Percentiles rank a stretch among this genome's conserved stretches.
phyloP scores from a whole-genome alignment of 805 yeast genomes.

The Yarrowia phangngaensis region DNA sequence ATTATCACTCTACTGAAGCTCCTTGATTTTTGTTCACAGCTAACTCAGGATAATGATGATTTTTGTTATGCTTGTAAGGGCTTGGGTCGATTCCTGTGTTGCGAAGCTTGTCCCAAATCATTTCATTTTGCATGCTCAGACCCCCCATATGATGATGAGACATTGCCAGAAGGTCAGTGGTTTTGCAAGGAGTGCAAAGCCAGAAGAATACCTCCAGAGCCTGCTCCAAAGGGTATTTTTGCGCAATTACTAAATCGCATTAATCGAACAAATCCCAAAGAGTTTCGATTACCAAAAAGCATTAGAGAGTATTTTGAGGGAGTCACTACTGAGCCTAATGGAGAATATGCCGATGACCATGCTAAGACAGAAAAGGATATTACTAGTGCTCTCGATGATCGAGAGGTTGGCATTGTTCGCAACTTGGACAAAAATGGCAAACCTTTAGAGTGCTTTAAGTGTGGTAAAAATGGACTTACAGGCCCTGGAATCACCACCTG shows the following conservation, averaged over 20 bases:
- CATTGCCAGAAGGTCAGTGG: conserved; percentile 87
- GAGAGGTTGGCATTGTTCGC: conserved; percentile 30
- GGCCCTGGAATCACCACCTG: conserved; percentile 63
- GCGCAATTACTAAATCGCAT: conserved; percentile 57
- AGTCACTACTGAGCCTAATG: conserved; percentile 60
- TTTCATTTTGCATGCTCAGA: conserved; percentile 89
- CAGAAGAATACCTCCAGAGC: conserved; percentile 42
- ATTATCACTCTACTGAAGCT: neutral
- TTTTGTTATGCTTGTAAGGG: conserved; percentile 89
- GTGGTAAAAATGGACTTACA: conserved; percentile 65
- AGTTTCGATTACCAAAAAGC: conserved; percentile 62
- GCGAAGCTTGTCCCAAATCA: conserved; percentile 88
- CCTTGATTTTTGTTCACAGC: conserved; percentile 6
- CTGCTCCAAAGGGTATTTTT: conserved; percentile 44
- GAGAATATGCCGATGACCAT: conserved; percentile 68
- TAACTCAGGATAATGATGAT: conserved; percentile 63
- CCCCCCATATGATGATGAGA: conserved; percentile 76
- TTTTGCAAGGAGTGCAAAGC: conserved; percentile 71
- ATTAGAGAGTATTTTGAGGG: conserved; percentile 70
- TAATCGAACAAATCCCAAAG: conserved; percentile 59
- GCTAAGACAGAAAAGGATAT: conserved; percentile 46
- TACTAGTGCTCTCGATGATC: conserved; percentile 28
- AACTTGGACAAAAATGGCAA: conserved; percentile 66
- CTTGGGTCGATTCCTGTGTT: conserved; percentile 83
- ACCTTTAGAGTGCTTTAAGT: conserved; percentile 67